Evolutionary conservation across 495 filamentous ascomycete genomes (phyloP).

Genomic region (Tuber umbilicatum): DNA sequence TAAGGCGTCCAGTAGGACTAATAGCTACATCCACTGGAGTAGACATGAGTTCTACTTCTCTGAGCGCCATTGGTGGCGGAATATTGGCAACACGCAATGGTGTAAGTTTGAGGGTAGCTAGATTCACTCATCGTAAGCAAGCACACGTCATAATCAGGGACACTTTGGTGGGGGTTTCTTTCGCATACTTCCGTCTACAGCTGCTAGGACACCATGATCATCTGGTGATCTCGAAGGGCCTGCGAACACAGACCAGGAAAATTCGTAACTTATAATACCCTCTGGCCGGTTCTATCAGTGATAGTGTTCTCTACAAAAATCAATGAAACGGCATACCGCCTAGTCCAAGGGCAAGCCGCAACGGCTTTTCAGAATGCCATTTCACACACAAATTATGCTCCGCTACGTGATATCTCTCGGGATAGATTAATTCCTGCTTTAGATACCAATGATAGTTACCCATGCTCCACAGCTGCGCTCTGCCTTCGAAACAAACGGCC

Average conservation of each 20-base stretch:
- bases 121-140: conserved; percentile 9
- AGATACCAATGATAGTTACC: conserved; percentile 97
- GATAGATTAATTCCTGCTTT: conserved; percentile 73
- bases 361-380: conserved; percentile 82
- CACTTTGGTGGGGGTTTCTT: conserved; percentile 1
- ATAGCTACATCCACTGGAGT: conserved; percentile 70
- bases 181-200: conserved; percentile 72
- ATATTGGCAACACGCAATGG: conserved; percentile 75
- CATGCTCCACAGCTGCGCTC: conserved; percentile 90
- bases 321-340: conserved; percentile 42
- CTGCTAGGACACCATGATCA: conserved; percentile 74
- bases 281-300: conserved; percentile 42
- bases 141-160: background rate
- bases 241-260: conserved; percentile 58
- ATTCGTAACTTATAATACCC: conserved; percentile 59
- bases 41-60: conserved; percentile 59
- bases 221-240: conserved; percentile 64
- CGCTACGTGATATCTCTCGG: conserved; percentile 38
- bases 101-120: conserved; percentile 69
- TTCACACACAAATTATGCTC: conserved; percentile 45
- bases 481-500: conserved; percentile 66
- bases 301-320: background rate
- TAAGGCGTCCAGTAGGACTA: conserved; percentile 55
- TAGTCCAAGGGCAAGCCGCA: conserved; percentile 54
- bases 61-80: conserved; percentile 85